Base-by-base conservation (phyloP, 129 eudicot species). In the Lonicera japonica region DNA sequence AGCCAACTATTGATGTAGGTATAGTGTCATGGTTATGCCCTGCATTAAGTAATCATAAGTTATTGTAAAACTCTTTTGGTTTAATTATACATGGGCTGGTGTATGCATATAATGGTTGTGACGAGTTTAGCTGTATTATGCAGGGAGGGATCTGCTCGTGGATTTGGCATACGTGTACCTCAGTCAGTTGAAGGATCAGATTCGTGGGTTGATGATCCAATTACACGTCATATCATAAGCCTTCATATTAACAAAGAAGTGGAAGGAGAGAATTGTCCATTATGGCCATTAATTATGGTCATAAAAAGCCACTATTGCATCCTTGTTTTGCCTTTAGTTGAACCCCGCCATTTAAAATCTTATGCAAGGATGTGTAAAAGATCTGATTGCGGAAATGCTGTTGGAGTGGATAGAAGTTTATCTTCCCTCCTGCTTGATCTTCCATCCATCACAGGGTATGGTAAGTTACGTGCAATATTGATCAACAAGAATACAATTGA, bases 361-460 rank as follows among this genome's bases (percentile, higher is more conserved):
- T 94, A 94, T 80, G 72, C 67, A 39, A 88, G 72, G 65, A 65
- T 94, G 68, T 77, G 79, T 67, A 80, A 60, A 29, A 77, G 85
- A 71, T 74, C 95, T 29, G 94, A 88, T 61, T 88, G 99, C 64
- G 99, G 99, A 40, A 74, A 77, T 70, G 89, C 95, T 55, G 82
- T 85, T 39, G 92, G 85, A 40, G 89, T 63, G 65, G 99, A 94
- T 73, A 92, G 76, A 74, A 83, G 78, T 77, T 60, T 94, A 58
- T 94, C 96, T 45, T 83, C 96, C 61, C 79, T 94, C 45, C 75
- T 94, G 67, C 81, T 85, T 65, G 92, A 83, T 78, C 99, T 88
- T 79, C 95, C 99, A 61, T 94, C 87, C 81, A 88, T 94, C 80
- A 88, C 99, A 94, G 99, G 99, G 99, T 94, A 94, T 60, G 96